Base-by-base conservation (phyloP, 1,284 basidiomycete genomes). In the Tetrapyrgos nigripes region DNA sequence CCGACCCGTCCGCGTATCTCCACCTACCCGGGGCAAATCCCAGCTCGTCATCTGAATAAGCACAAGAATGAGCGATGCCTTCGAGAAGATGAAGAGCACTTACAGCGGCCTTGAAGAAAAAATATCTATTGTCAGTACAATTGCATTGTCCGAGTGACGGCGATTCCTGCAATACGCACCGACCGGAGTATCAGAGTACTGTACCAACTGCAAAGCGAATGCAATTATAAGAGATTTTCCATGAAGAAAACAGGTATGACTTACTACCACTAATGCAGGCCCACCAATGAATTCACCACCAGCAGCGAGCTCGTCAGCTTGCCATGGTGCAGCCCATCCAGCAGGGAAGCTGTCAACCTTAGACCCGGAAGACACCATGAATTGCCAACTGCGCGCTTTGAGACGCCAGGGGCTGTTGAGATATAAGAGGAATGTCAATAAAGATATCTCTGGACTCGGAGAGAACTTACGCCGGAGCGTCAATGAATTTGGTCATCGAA, bases 271-370 rank as follows among this genome's bases (percentile, higher is more conserved):
- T 23, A 53, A 4, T 4, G 55, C 59, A 17, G 45, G 46, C 9
- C 59, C 59, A 31, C 55, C 55, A 44, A 57, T 31, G 50, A 61
- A 57, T 21, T 57, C 47, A 21, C 51, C 55, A n/a, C 28, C 43
- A 17, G n/a, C 19, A 23, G 50, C 50, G 10, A 58, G 10, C 26
- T 51, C 55, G 17, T 61, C 59, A 19, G 49, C 50, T 33, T 57
- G 50, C 21, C 40, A 57, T 6, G 55, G 45, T 11, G 55, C 33
- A 23, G 55, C 45, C 55, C 55, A 61, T 9, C 59, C 59, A 28
- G 59, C 55, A 21, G 59, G 59, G 37, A 61, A 61, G 19, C 48
- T 49, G 3, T 45, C 50, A 33, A 53, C 40, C 14, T 37, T 53
- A 10, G 44, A 14, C 5, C 57, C 35, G 1, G 59, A 55, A 17